phyloP scores from a whole-genome alignment of 768 basidiomycete species.

The Chalciporus pseudorubinellus region DNA sequence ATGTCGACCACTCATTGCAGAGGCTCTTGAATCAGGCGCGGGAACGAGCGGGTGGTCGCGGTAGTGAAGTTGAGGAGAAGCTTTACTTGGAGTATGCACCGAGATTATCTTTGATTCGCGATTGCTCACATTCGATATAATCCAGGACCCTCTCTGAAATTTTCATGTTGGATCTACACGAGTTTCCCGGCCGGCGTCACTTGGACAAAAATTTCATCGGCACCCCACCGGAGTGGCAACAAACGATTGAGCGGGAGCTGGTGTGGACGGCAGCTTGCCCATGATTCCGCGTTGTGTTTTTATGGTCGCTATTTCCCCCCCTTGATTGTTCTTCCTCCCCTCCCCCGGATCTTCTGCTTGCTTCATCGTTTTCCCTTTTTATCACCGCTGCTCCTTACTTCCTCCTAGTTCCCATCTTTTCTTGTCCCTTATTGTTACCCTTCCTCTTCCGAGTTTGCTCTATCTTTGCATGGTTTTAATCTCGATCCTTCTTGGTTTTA shows the following conservation, averaged over 20 bases:
- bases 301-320: too few species aligned
- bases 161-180: conserved; percentile 2
- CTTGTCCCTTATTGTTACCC: too few species aligned
- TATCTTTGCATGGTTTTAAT: too few species aligned
- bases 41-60: neutral
- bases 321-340: too few species aligned
- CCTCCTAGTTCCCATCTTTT: too few species aligned
- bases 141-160: neutral
- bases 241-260: neutral
- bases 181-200: neutral
- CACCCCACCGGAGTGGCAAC: conserved; percentile 1
- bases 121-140: neutral
- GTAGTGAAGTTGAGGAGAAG: neutral
- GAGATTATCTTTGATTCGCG: neutral
- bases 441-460: too few species aligned
- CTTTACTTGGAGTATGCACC: neutral
- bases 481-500: too few species aligned
- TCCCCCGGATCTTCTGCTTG: too few species aligned
- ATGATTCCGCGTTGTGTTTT: too few species aligned
- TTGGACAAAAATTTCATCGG: neutral
- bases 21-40: neutral
- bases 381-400: too few species aligned
- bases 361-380: too few species aligned
- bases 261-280: neutral
- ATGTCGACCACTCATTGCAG: neutral